phyloP scores from a whole-genome alignment of 257 asterid species.

The Leonotis leonurus region DNA sequence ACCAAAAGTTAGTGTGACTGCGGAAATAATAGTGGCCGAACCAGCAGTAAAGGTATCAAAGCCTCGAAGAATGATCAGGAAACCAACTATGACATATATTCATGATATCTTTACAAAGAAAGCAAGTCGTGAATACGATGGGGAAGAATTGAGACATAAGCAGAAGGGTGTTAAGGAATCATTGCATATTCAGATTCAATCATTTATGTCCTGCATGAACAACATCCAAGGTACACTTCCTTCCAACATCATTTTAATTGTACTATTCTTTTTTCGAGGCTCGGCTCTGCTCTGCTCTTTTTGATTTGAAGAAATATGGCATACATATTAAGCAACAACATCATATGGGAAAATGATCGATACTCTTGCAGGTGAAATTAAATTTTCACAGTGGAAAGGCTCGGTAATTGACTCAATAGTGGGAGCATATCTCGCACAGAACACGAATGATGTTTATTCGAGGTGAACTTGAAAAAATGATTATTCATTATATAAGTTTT shows the following conservation, averaged over 20 bases:
- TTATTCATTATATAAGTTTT: background rate
- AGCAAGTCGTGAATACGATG: too few species aligned
- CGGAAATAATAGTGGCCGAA: too few species aligned
- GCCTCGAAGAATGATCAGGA: too few species aligned
- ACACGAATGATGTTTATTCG: slow-evolving; percentile 10
- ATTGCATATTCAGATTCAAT: background rate
- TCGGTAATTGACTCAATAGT: slow-evolving; percentile 20
- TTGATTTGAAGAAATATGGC: background rate
- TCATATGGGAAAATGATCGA: background rate
- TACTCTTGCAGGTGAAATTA: background rate
- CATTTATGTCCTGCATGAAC: background rate
- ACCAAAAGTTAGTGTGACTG: too few species aligned
- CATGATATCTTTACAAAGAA: too few species aligned
- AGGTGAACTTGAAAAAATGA: slow-evolving; percentile 1
- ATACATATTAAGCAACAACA: background rate
- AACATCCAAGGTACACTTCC: background rate
- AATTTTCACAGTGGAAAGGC: slow-evolving; percentile 3
- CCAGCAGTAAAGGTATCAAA: too few species aligned
- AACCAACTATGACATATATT: too few species aligned
- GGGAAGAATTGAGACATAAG: too few species aligned
- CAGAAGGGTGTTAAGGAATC: background rate
- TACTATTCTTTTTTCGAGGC: background rate
- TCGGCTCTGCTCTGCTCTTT: background rate
- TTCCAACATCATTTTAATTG: background rate
- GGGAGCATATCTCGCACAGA: slow-evolving; percentile 26